phyloP scores from a whole-genome alignment of 306 rosid species.

The Leucaena leucocephala region DNA sequence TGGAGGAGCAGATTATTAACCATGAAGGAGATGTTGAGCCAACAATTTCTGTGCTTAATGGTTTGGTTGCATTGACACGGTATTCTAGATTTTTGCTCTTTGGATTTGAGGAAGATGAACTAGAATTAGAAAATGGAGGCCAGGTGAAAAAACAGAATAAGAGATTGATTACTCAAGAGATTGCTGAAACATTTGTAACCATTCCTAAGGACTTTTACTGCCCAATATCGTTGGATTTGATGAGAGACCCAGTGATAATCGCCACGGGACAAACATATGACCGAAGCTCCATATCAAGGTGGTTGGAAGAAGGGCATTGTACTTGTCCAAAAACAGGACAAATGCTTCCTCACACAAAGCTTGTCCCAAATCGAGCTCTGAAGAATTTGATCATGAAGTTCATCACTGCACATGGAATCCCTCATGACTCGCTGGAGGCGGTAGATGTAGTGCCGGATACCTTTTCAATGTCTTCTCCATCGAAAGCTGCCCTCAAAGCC shows the following conservation, averaged over 20 bases:
- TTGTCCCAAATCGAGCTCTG: slow-evolving; percentile 76
- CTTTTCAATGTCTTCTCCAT: slow-evolving; percentile 65
- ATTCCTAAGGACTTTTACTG: slow-evolving; percentile 87
- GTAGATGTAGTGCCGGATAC: slow-evolving; percentile 50
- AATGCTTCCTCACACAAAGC: slow-evolving; percentile 66
- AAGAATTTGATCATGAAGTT: slow-evolving; percentile 87
- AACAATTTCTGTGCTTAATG: slow-evolving; percentile 70
- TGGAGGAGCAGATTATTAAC: slow-evolving; percentile 95
- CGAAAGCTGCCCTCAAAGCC: slow-evolving; percentile 76
- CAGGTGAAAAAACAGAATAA: slow-evolving; percentile 49
- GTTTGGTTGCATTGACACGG: slow-evolving; percentile 83
- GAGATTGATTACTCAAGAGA: slow-evolving; percentile 70
- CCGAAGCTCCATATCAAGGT: slow-evolving; percentile 75
- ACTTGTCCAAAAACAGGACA: slow-evolving; percentile 92
- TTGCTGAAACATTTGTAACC: slow-evolving; percentile 73
- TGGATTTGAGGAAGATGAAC: slow-evolving; percentile 85
- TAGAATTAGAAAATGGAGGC: slow-evolving; percentile 45
- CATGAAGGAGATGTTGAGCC: slow-evolving; percentile 93
- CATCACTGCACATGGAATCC: slow-evolving; percentile 77
- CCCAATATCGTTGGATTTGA: slow-evolving; percentile 82
- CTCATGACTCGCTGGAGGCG: slow-evolving; percentile 69
- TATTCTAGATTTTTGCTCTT: slow-evolving; percentile 85
- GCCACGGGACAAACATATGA: slow-evolving; percentile 92
- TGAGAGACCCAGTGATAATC: slow-evolving; percentile 87
- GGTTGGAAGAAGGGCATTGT: slow-evolving; percentile 96